Base-by-base conservation (phyloP, 495 filamentous ascomycete species). In the Geopyxis carbonaria region DNA sequence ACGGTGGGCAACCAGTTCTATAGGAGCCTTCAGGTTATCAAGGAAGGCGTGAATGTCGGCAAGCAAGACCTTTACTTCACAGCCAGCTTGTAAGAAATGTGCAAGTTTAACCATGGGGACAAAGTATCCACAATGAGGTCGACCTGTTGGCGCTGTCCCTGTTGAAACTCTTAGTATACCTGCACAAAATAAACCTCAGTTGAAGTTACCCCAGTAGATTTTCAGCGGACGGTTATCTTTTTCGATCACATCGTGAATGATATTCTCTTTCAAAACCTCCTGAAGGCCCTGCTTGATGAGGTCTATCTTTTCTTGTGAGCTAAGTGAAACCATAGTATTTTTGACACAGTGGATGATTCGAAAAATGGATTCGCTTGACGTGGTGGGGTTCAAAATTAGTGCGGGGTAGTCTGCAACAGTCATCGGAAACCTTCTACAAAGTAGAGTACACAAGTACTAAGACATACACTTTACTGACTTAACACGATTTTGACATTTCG, bases 71-170 rank as follows among this genome's bases (percentile, higher is more conserved):
- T 69, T 75, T 40, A 94, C 71, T 16, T 78, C 65, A 59, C 84
- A 93, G 14, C 80, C 85, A 16, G 89, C 85, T 22, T 66, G 66
- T 2, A 97, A 73, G 45, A 92, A 72, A 50, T 97, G 75, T 22
- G 84, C 86, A 49, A 95, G 75, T 60, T 94, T 95, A 44, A 93
- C 62, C 53, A 73, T 75, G 10, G 78, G 69, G 1, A 87, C 77
- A 42, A 87, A 83, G 66, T 94, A 94, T 28, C 82, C 79, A 47
- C 67, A 73, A 47, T 91, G 82, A 9, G 81, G 82, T 45, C 69
- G 61, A 0, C 84, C 86, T 2, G 52, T 56, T 4, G 83, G 82
- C 15, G 80, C 80, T 9, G 80, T 89, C 34, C 78, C 73, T 72
- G 31, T 16, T 21, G 14, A 27, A 23, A 42, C 25, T 7, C 25